Percentiles rank a stretch among this genome's conserved stretches.
These are phyloP conservation scores for Tylopilus balloui DNA, from an alignment of 768 basidiomycete species.

Conservation along the genomic window DNA sequence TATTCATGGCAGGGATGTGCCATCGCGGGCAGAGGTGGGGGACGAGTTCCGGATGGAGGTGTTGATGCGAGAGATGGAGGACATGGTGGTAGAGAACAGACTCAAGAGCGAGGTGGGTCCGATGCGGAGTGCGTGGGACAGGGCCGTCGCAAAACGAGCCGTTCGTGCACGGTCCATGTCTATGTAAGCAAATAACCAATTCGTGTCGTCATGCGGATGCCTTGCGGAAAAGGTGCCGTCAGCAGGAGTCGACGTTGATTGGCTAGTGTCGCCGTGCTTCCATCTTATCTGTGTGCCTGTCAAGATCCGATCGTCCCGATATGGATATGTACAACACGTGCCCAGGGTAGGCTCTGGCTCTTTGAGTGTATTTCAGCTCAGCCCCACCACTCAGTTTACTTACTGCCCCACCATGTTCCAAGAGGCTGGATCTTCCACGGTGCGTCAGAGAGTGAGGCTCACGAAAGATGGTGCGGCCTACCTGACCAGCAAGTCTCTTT, in stretches of 20 bases:
- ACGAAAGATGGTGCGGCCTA: constrained; percentile 1
- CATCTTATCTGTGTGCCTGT: constrained; percentile 20
- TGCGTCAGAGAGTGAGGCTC: not conserved
- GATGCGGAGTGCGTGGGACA: constrained; percentile 51
- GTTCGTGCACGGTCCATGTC: constrained; percentile 27
- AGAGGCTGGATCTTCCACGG: not conserved
- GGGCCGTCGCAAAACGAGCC: constrained; percentile 26
- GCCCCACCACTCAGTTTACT: not conserved
- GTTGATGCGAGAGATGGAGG: constrained; percentile 57
- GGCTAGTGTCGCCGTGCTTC: constrained; percentile 5
- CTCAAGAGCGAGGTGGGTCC: constrained; percentile 54
- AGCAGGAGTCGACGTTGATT: not conserved
- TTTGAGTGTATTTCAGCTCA: not conserved
- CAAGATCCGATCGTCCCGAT: constrained; percentile 15
- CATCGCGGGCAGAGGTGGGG: constrained; percentile 3
- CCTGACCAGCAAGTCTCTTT: constrained; percentile 5
- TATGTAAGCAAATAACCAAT: constrained; percentile 19
- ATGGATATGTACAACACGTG: constrained; percentile 11
- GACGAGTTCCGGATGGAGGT: constrained; percentile 36
- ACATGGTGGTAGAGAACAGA: constrained; percentile 59
- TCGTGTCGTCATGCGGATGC: constrained; percentile 12
- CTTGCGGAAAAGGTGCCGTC: not conserved
- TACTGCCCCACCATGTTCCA: constrained; percentile 1
- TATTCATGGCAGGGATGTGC: constrained; percentile 30
- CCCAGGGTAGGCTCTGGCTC: not conserved